Evolutionary conservation across 1,284 basidiomycete species (phyloP).

Genomic region (Paramarasmius palmivorus): DNA sequence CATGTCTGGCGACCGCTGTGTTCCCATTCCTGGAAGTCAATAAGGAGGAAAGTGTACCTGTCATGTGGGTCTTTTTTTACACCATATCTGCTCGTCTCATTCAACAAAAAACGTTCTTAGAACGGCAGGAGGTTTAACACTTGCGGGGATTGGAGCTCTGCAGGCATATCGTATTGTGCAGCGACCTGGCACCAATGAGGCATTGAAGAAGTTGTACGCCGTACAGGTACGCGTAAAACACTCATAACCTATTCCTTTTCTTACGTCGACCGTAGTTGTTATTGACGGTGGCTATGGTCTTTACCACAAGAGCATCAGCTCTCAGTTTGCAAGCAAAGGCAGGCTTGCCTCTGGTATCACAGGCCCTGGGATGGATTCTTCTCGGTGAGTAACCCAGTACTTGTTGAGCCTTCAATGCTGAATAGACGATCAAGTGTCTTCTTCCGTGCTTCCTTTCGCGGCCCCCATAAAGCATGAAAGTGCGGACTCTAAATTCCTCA

Average conservation of each 20-base stretch:
- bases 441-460: constrained; percentile 53
- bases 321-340: constrained; percentile 61
- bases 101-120: constrained; percentile 17
- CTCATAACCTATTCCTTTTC: background rate
- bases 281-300: constrained; percentile 49
- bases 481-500: constrained; percentile 51
- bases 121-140: constrained; percentile 29
- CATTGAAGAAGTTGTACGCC: background rate
- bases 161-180: constrained; percentile 2
- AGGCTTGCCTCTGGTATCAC: constrained; percentile 68
- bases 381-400: constrained; percentile 48
- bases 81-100: background rate
- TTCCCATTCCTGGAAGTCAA: constrained; percentile 79
- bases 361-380: constrained; percentile 66
- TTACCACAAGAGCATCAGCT: constrained; percentile 59
- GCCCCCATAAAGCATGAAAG: constrained; percentile 32
- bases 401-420: constrained; percentile 5
- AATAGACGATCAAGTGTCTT: constrained; percentile 34
- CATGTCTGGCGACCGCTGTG: constrained; percentile 57
- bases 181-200: background rate
- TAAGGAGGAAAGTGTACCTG: constrained; percentile 63
- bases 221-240: constrained; percentile 37
- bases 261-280: constrained; percentile 16
- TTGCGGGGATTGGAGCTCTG: constrained; percentile 20
- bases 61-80: constrained; percentile 50